Evolutionary conservation across 768 basidiomycete species (phyloP), one percentile per base, ranked within the genome.

Genomic region (Serendipita vermifera): DNA sequence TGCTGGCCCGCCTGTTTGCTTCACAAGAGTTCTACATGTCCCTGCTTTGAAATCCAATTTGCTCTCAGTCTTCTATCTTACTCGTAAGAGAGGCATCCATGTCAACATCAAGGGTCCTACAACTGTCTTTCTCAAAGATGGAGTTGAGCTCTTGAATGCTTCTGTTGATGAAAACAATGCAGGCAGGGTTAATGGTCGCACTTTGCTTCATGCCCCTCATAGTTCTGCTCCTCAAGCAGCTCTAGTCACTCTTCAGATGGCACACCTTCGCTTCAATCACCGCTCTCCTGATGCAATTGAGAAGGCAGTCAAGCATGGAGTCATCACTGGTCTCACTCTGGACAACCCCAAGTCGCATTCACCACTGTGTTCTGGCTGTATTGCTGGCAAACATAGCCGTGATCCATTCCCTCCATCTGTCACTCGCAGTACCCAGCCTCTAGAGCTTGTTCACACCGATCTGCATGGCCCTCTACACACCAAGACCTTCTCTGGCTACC

Each of bases 401-500:
- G 9, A 9, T 9, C n/a, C 35, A 36, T 36, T 36, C 35, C 35
- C 35, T n/a, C 35, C 35, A 36, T 36, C 9, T 9, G 35, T n/a
- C n/a, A 36, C 35, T 36, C n/a, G 35, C 35, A 9, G 9, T n/a
- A 46, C 33, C 5, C n/a, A 55, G 24, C 59, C 38, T 7, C 33
- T 58, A 2, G 33, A 58, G 48, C 43, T 38, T 29, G 48, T 60
- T 27, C 38, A 60, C 32, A 53, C 57, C 7, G 33, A 58, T 38
- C 59, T 60, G 9, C 46, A 54, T 24, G 53, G 58, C 3, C 57
- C 57, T 24, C 17, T 54, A 9, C 48, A 15, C 3, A 31, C 35
- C 24, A 15, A 29, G 7, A 57, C 58, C 11, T 15, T n/a, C 22
- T 14, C 33, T 31, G 56, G 58, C 29, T 46, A 57, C 33, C 13